A percentile compares a stretch with the other conserved stretches of the same genome.
Conservation (phyloP, 495 filamentous ascomycete genomes). For the Penicillium argentinense region DNA sequence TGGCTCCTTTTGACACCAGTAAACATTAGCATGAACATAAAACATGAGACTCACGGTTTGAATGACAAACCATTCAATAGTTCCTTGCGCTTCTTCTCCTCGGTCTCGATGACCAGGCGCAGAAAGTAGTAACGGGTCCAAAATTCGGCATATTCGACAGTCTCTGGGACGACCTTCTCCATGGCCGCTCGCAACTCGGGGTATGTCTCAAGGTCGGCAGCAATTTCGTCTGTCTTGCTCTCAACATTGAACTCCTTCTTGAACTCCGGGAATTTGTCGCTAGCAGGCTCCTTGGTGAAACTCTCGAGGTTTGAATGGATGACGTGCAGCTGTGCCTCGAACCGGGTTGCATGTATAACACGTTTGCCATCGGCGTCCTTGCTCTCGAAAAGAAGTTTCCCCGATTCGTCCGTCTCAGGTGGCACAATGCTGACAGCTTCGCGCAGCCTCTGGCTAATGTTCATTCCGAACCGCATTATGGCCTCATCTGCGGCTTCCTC, state of each 20-base stretch:
- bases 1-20: slow-evolving; percentile 43
- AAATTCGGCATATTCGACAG: slow-evolving; percentile 82
- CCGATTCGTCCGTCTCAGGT: slow-evolving; percentile 46
- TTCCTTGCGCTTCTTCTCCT: slow-evolving; percentile 87
- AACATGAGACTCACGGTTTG: slow-evolving; percentile 5
- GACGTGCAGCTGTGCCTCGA: slow-evolving; percentile 94
- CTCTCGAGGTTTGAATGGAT: slow-evolving; percentile 84
- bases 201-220: slow-evolving; percentile 80
- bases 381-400: slow-evolving; percentile 80
- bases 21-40: slow-evolving; percentile 18
- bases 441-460: slow-evolving; percentile 84
- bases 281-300: slow-evolving; percentile 79
- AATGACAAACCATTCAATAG: slow-evolving; percentile 76
- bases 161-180: slow-evolving; percentile 93
- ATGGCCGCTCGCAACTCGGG: slow-evolving; percentile 85
- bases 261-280: slow-evolving; percentile 73
- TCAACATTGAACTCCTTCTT: slow-evolving; percentile 75
- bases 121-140: slow-evolving; percentile 98
- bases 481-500: slow-evolving; percentile 99
- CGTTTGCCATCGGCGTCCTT: slow-evolving; percentile 86
- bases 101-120: slow-evolving; percentile 89
- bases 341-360: slow-evolving; percentile 88
- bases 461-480: slow-evolving; percentile 86
- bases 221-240: slow-evolving; percentile 81
- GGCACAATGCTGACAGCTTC: slow-evolving; percentile 90